Conservation (phyloP, 176 grass and related monocot genomes). For the Oryza coarctata region DNA sequence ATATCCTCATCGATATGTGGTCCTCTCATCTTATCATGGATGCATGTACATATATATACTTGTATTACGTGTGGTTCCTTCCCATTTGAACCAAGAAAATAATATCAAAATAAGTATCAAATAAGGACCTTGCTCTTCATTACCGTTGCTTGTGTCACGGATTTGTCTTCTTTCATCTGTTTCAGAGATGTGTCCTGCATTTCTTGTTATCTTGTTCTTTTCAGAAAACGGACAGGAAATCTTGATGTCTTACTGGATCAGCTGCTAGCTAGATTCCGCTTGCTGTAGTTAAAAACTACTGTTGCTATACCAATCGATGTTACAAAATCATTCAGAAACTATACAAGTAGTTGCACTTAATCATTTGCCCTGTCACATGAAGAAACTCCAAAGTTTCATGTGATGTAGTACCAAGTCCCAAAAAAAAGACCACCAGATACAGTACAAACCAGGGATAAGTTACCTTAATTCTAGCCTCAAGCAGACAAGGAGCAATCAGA, state of each 20-base stretch:
- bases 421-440: background rate
- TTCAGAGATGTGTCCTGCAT: constrained; percentile 1
- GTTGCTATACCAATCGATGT: background rate
- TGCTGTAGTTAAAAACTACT: constrained; percentile 17
- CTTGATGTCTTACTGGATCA: constrained; percentile 12
- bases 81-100: constrained; percentile 13
- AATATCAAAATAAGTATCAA: background rate
- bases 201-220: constrained; percentile 34
- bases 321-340: constrained; percentile 25
- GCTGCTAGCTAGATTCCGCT: constrained; percentile 10
- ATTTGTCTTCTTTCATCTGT: constrained; percentile 34
- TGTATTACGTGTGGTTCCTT: background rate
- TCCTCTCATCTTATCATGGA: constrained; percentile 37
- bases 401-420: constrained; percentile 1
- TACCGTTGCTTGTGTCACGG: background rate
- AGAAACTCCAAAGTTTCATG: constrained; percentile 36
- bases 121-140: background rate
- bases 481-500: background rate
- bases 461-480: background rate
- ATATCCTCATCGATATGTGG: constrained; percentile 38
- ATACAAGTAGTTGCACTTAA: constrained; percentile 27
- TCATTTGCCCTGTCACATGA: constrained; percentile 40
- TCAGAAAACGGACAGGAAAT: background rate
- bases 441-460: background rate
- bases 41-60: constrained; percentile 7